A percentile compares a stretch with the other conserved stretches of the same genome.
Conservation (phyloP, 139 green algal genomes). For the Chlamydomonas eustigma region DNA sequence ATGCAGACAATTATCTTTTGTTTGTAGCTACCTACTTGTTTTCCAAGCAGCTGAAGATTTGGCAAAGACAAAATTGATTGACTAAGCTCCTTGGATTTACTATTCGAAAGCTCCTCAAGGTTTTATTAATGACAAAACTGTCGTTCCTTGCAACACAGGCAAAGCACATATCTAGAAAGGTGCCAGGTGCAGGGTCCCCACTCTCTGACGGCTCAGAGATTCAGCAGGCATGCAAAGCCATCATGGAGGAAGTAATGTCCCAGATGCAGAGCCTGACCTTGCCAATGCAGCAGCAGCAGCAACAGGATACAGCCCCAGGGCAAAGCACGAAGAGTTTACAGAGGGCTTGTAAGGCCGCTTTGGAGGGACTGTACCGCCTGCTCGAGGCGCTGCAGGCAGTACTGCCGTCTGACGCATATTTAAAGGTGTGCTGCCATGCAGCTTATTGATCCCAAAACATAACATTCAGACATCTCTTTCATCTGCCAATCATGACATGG, state of each 20-base stretch:
- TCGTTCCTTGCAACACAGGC: not conserved
- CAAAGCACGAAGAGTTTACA: not conserved
- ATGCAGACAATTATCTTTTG: not conserved
- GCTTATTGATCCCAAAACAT: not conserved
- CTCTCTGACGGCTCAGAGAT: slow-evolving; percentile 14
- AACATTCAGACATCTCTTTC: no score
- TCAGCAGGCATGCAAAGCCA: slow-evolving; percentile 27
- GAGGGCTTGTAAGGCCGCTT: not conserved
- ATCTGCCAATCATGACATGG: no score
- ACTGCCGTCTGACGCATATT: slow-evolving; percentile 46
- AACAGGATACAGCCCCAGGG: not conserved
- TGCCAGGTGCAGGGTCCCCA: not conserved
- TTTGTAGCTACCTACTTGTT: no score
- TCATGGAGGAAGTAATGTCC: slow-evolving; percentile 44
- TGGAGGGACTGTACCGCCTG: slow-evolving; percentile 7
- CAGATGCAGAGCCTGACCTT: slow-evolving; percentile 46
- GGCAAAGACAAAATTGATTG: no score
- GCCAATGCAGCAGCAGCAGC: slow-evolving; percentile 13
- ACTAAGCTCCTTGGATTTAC: not conserved
- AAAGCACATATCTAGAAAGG: not conserved
- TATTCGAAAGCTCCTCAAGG: not conserved
- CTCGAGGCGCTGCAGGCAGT: slow-evolving; percentile 22
- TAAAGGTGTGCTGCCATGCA: slow-evolving; percentile 23
- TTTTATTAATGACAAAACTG: not conserved
- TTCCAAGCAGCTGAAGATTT: no score